Evolutionary conservation across 257 asterid genomes (phyloP).

Genomic region (Gynochthodes officinalis): DNA sequence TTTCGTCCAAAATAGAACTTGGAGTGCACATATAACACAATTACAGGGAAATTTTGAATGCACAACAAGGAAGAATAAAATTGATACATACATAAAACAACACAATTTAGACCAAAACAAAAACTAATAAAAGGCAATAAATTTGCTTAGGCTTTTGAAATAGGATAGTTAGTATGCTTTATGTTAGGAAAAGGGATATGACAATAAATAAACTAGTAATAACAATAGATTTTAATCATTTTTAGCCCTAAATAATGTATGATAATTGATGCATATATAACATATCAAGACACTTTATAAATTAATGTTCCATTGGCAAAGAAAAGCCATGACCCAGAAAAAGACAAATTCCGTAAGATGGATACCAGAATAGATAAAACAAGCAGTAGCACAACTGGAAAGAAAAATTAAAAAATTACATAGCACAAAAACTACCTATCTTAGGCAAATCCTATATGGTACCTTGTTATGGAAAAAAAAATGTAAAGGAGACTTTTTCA

Average conservation of each 20-base stretch:
- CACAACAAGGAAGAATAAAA: too few relatives aligned
- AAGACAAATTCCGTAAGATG: too few relatives aligned
- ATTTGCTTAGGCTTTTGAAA: too few relatives aligned
- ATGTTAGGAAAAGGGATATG: too few relatives aligned
- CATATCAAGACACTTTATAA: background rate
- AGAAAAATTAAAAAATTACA: background rate
- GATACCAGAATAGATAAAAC: background rate
- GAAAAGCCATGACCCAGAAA: background rate
- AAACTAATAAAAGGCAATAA: too few relatives aligned
- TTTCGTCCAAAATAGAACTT: too few relatives aligned
- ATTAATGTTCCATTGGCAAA: background rate
- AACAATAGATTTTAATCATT: background rate
- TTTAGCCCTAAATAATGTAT: background rate
- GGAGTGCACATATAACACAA: too few relatives aligned
- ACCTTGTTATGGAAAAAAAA: background rate
- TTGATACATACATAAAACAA: too few relatives aligned
- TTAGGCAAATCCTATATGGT: background rate
- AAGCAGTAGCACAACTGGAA: background rate
- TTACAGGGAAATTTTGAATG: too few relatives aligned
- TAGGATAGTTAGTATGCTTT: too few relatives aligned
- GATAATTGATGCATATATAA: background rate
- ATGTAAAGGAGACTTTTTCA: too few relatives aligned
- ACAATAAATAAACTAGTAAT: background rate
- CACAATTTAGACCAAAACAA: too few relatives aligned
- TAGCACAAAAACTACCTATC: background rate